Evolutionary conservation across 495 filamentous ascomycete species (phyloP).

Genomic region (Daldinia childiae): DNA sequence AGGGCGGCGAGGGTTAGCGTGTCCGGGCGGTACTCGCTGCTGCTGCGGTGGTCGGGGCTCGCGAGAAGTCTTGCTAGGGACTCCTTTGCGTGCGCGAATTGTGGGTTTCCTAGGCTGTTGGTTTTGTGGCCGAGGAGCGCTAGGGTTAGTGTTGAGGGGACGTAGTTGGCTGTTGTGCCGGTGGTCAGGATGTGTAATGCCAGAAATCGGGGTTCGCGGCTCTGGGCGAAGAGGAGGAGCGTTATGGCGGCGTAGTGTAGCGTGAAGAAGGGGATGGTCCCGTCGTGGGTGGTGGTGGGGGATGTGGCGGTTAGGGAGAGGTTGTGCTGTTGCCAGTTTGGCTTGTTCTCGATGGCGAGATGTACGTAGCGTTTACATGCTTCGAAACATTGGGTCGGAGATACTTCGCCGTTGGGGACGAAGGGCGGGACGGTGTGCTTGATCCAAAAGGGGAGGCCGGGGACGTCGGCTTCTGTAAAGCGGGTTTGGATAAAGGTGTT

Average conservation of each 20-base stretch:
- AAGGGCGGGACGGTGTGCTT: background rate
- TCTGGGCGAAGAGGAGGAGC: background rate
- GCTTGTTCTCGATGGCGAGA: slow-evolving; percentile 24
- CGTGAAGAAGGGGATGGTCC: slow-evolving; percentile 15
- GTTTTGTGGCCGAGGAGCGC: slow-evolving; percentile 11
- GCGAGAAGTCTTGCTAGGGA: slow-evolving; percentile 12
- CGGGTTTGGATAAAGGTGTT: slow-evolving; percentile 5
- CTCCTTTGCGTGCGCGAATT: slow-evolving; percentile 21
- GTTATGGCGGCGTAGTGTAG: slow-evolving; percentile 32
- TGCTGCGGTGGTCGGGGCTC: background rate
- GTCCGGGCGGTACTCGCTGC: slow-evolving; percentile 28
- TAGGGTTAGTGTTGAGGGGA: slow-evolving; percentile 29
- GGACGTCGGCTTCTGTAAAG: slow-evolving; percentile 43
- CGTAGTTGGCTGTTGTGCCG: slow-evolving; percentile 17
- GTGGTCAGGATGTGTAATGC: slow-evolving; percentile 34
- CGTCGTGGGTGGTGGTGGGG: background rate
- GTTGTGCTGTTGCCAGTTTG: background rate
- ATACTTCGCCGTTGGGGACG: slow-evolving; percentile 32
- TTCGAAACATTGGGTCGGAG: slow-evolving; percentile 31
- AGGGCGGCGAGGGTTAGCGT: slow-evolving; percentile 31
- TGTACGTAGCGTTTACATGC: slow-evolving; percentile 39
- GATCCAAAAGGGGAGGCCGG: slow-evolving; percentile 42
- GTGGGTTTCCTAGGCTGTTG: background rate
- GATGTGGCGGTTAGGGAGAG: slow-evolving; percentile 6
- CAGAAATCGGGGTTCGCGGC: background rate